Evolutionary conservation across 208 protist genomes (phyloP), one percentile per base, ranked within the genome.

Genomic region (Wallacemonas collosoma): DNA sequence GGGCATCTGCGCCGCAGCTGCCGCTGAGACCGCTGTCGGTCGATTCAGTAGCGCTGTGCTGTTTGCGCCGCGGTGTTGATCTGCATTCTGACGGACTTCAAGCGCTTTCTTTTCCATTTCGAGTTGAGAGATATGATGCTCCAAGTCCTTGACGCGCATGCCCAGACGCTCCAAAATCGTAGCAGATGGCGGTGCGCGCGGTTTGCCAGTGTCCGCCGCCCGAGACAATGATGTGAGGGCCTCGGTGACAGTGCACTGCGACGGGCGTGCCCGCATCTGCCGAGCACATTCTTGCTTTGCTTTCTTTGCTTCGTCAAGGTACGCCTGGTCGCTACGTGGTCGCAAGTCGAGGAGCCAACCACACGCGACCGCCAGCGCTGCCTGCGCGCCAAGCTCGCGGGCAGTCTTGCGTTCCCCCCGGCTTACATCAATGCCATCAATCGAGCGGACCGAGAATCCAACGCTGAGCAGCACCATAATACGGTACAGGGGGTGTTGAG

Each of bases 311-410:
- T 89, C 76, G 17, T 69, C 74, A 2, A 81, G 71, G 77, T 89
- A 93, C 35, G 83, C 83, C 11, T 76, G 73, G 35, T 51, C 45
- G 17, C 77, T 74, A 17, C 84, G 77, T 0, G 82, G 73, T 26
- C 75, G 66, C 53, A 84, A 58, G 63, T 93, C 85, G 47, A 91
- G 68, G 41, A 88, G 73, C 89, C 91, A 94, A 11, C 89, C 91
- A 72, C 88, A 89, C 57, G 89, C 94, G 8, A 94, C 84, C 8
- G 89, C 89, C 8, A 96, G 66, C 2, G 89, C 89, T 1, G 86
- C 85, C 39, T 76, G 54, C 51, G 79, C 63, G 12, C 81, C 82
- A 43, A 86, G 56, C 3, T 57, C 14, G 2, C 79, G 68, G 14
- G 89, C 89, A 2, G 81, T 43, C 9, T 81, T 73, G 7, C 80